Percentiles rank a stretch among this genome's conserved stretches.
Evolutionary conservation across 129 eudicot genomes (phyloP).

Genomic region (Lactuca saligna): DNA sequence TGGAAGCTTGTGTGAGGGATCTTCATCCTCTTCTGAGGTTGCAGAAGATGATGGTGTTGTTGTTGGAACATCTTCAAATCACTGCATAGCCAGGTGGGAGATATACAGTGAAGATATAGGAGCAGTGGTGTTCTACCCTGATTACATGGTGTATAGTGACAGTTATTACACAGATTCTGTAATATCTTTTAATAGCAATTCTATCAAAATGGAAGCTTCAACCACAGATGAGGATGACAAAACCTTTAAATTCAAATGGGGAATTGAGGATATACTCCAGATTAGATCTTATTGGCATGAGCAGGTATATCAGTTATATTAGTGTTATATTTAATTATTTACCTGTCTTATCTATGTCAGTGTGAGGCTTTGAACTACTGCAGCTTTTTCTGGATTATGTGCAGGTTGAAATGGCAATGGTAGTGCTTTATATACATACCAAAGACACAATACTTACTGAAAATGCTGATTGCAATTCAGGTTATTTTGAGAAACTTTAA

Average conservation of each 20-base stretch:
- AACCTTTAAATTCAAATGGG: conserved; percentile 47
- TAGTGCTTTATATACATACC: conserved; percentile 38
- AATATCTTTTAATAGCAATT: conserved; percentile 46
- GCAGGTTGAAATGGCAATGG: conserved; percentile 53
- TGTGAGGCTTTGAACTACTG: conserved; percentile 3
- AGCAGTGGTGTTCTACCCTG: conserved; percentile 56
- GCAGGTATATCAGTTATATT: conserved; percentile 44
- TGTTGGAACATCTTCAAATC: conserved; percentile 42
- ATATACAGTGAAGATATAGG: conserved; percentile 39
- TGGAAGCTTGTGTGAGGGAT: conserved; percentile 44
- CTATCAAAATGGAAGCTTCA: conserved; percentile 46
- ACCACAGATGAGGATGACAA: conserved; percentile 28
- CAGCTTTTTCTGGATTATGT: conserved; percentile 17
- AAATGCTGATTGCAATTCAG: conserved; percentile 38
- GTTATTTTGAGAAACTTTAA: conserved; percentile 32
- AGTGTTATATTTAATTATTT: not conserved
- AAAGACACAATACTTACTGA: conserved; percentile 35
- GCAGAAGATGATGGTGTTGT: conserved; percentile 42
- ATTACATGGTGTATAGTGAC: conserved; percentile 46
- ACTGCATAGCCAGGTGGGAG: conserved; percentile 44
- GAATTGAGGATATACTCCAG: conserved; percentile 52
- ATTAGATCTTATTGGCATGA: conserved; percentile 62
- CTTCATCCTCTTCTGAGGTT: conserved; percentile 37
- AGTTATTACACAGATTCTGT: conserved; percentile 43
- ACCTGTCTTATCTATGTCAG: conserved; percentile 2